phyloP scores from a whole-genome alignment of 805 yeast species.

The Cyberlindnera veronae region DNA sequence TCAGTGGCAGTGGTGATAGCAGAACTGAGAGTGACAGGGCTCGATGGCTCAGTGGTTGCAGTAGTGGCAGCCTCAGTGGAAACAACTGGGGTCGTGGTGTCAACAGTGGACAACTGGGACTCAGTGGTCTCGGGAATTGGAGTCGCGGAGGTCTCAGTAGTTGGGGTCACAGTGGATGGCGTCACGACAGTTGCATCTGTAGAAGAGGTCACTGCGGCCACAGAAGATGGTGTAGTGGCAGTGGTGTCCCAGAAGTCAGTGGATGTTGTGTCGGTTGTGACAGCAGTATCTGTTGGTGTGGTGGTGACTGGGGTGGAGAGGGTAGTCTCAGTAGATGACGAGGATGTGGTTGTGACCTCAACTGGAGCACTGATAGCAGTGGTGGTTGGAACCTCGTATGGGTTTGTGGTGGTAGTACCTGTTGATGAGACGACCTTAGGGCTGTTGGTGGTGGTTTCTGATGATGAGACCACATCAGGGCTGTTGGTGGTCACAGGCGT shows the following conservation, averaged over 20 bases:
- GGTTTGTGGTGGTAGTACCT: slow-evolving; percentile 7
- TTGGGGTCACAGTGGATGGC: slow-evolving; percentile 1
- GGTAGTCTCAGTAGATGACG: slow-evolving; percentile 1
- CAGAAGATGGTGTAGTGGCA: background rate
- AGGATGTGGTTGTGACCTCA: background rate
- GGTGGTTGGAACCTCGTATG: slow-evolving; percentile 10
- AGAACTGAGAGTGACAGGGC: background rate
- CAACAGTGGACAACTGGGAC: too few species aligned
- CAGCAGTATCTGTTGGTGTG: background rate
- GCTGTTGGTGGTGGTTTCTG: background rate
- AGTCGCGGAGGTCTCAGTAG: background rate
- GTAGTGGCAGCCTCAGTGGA: slow-evolving; percentile 2
- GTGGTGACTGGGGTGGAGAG: background rate
- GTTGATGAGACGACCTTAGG: background rate
- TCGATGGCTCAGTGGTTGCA: background rate
- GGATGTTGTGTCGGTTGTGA: background rate
- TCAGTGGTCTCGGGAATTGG: too few species aligned
- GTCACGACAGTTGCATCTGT: background rate
- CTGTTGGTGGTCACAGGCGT: background rate
- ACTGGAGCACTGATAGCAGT: slow-evolving; percentile 10
- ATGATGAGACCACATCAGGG: background rate
- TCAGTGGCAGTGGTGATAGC: background rate
- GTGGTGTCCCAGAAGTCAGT: slow-evolving; percentile 1
- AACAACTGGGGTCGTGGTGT: background rate
- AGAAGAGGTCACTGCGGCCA: slow-evolving; percentile 1